Base-by-base conservation (phyloP, 805 yeast species). In the Ogataea chonburiensis region DNA sequence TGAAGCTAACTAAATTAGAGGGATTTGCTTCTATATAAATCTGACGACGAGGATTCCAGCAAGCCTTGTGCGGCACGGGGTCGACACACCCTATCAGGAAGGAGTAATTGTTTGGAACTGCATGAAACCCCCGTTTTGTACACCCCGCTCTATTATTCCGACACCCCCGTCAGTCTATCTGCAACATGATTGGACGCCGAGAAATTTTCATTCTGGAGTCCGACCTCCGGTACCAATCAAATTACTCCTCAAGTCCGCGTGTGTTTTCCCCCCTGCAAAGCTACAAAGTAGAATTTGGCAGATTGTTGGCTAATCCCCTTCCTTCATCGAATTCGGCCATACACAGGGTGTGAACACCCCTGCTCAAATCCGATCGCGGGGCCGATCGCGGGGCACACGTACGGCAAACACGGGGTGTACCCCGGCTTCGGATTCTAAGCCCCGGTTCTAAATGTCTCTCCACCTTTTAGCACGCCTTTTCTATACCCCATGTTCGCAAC, bases 71-170 rank as follows among this genome's bases (percentile, higher is more conserved):
- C 33, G 38, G 33, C 28, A 28, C 19, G 15, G n/a, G 6, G 6
- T 12, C 14, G 23, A 24, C 26, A 17, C 35, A 26, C 34, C 40
- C 40, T 24, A 30, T 30, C 23, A 37, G 25, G 30, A 30, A 25
- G 12, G 19, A 13, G 12, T 10, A 16, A 30, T 20, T 21, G 28
- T 26, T 10, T 16, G 16, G 13, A 3, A 18, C 9, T 30, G 40
- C 40, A 37, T 25, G 24, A 17, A 16, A 20, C 19, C 30, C 40
- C 31, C 31, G 15, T 31, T 30, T 37, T 26, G 22, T 17, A 31
- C 40, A 37, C 40, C 40, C 40, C 40, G 26, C 40, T 23, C 24
- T 13, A 30, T 20, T 35, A 20, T 24, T 23, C 24, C 39, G 33
- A 29, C 39, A 28, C 33, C 39, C 38, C 39, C 39, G 34, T n/a